Conservation (phyloP, 176 grass and related monocot genomes). For the Oryza glaberrima region DNA sequence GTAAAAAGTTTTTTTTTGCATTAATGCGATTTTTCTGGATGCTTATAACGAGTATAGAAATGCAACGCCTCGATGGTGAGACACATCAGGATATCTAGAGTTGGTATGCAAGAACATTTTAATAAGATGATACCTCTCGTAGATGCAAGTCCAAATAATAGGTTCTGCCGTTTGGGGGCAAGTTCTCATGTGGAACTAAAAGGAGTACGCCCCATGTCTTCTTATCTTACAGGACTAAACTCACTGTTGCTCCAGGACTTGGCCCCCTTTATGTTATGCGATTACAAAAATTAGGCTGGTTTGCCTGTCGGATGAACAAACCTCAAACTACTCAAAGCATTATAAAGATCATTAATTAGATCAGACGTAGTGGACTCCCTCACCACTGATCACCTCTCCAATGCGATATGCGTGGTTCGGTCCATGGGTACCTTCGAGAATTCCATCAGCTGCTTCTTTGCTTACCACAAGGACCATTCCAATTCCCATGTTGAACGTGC, state of each 20-base stretch:
- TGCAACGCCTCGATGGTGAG: background rate
- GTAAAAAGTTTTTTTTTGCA: background rate
- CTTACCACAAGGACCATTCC: constrained; percentile 89
- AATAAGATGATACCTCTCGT: background rate
- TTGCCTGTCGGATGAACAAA: constrained; percentile 6
- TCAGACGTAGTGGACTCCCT: constrained; percentile 69
- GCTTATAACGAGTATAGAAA: background rate
- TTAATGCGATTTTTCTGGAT: background rate
- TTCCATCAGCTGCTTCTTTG: constrained; percentile 52
- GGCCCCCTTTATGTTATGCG: background rate
- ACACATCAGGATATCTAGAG: background rate
- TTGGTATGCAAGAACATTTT: background rate
- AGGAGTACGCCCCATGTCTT: constrained; percentile 36
- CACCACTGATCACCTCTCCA: constrained; percentile 75
- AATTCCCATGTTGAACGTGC: constrained; percentile 94
- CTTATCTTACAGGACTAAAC: constrained; percentile 17
- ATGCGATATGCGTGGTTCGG: constrained; percentile 48
- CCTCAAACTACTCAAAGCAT: background rate
- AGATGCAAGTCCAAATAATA: background rate
- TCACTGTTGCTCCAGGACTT: constrained; percentile 13
- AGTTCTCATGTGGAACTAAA: background rate
- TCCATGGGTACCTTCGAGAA: constrained; percentile 46
- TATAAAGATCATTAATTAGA: background rate
- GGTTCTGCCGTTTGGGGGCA: background rate
- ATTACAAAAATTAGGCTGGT: constrained; percentile 28